Evolutionary conservation across 2,329 filamentous ascomycete species (phyloP).

Genomic region (Aspergillus brunneoviolaceus): DNA sequence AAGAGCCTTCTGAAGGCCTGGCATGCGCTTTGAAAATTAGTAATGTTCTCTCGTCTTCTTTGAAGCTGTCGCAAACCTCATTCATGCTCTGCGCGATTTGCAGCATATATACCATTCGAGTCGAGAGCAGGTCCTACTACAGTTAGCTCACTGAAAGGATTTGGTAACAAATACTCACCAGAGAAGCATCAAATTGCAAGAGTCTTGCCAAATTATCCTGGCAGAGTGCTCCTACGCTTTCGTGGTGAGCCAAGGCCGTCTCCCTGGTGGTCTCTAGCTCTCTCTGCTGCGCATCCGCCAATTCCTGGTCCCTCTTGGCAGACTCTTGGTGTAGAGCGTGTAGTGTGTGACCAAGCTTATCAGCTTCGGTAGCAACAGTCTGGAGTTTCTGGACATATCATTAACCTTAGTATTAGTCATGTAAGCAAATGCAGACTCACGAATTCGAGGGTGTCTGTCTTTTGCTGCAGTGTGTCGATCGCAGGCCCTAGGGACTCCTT

Average conservation of each 20-base stretch:
- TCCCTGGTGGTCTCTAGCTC: slow-evolving; percentile 29
- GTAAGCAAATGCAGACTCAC: slow-evolving; percentile 13
- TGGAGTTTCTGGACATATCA: slow-evolving; percentile 30
- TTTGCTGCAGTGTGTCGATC: slow-evolving; percentile 20
- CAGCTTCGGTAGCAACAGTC: slow-evolving; percentile 25
- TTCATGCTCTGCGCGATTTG: slow-evolving; percentile 36
- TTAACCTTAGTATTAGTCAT: slow-evolving; percentile 14
- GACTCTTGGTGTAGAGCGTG: slow-evolving; percentile 28
- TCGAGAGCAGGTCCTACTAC: slow-evolving; percentile 33
- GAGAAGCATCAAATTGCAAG: slow-evolving; percentile 32
- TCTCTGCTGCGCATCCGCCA: slow-evolving; percentile 26
- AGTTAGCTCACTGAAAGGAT: slow-evolving; percentile 6
- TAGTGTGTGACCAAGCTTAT: slow-evolving; percentile 27
- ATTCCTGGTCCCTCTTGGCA: slow-evolving; percentile 28
- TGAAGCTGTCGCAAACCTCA: slow-evolving; percentile 25
- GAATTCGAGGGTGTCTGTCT: slow-evolving; percentile 21
- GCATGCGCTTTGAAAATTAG: slow-evolving; percentile 37
- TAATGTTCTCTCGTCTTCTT: neutral
- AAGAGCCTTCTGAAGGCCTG: slow-evolving; percentile 34
- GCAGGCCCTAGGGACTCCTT: slow-evolving; percentile 21
- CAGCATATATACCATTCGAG: slow-evolving; percentile 27
- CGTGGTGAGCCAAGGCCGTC: slow-evolving; percentile 31
- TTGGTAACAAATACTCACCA: slow-evolving; percentile 28
- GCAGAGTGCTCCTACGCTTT: slow-evolving; percentile 34
- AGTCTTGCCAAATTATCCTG: slow-evolving; percentile 31